Evolutionary conservation across 2,329 filamentous ascomycete genomes (phyloP).

Genomic region (Phoma sp.): DNA sequence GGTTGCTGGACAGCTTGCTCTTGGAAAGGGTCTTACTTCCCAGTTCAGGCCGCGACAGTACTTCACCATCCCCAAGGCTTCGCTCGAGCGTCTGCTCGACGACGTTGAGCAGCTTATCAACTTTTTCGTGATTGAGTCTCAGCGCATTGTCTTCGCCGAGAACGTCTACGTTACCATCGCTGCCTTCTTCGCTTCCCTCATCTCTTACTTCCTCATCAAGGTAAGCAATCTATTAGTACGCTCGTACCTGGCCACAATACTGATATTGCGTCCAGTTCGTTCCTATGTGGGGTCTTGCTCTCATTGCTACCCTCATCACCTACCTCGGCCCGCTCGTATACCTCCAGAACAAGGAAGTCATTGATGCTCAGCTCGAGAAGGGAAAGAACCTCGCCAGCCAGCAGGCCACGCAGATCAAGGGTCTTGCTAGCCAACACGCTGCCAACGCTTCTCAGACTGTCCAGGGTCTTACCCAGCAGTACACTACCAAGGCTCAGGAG

Average conservation of each 20-base stretch:
- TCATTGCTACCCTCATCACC: conserved; percentile 62
- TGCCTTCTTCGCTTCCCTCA: conserved; percentile 64
- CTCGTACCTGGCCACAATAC: background rate
- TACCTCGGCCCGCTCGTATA: conserved; percentile 69
- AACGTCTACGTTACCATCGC: conserved; percentile 66
- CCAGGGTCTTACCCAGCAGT: conserved; percentile 65
- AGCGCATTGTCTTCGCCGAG: conserved; percentile 70
- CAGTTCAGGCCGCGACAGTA: conserved; percentile 69
- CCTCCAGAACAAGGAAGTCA: conserved; percentile 69
- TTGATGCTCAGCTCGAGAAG: conserved; percentile 65
- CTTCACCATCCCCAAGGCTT: conserved; percentile 70
- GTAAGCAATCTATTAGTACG: background rate
- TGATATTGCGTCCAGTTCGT: conserved; percentile 50
- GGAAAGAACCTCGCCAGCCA: conserved; percentile 60
- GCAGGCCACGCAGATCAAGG: conserved; percentile 66
- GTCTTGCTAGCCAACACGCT: conserved; percentile 66
- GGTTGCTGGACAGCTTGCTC: conserved; percentile 60
- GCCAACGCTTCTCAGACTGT: conserved; percentile 63
- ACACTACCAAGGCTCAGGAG: conserved; percentile 66
- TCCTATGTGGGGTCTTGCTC: conserved; percentile 68
- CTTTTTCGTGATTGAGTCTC: conserved; percentile 72
- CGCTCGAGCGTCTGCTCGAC: conserved; percentile 65
- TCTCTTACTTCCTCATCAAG: conserved; percentile 70
- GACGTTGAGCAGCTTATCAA: conserved; percentile 70
- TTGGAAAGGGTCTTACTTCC: conserved; percentile 65